These are phyloP conservation scores for Cokeromyces recurvatus DNA, from an alignment of 371 early-diverging fungal species.

Conservation along the genomic window DNA sequence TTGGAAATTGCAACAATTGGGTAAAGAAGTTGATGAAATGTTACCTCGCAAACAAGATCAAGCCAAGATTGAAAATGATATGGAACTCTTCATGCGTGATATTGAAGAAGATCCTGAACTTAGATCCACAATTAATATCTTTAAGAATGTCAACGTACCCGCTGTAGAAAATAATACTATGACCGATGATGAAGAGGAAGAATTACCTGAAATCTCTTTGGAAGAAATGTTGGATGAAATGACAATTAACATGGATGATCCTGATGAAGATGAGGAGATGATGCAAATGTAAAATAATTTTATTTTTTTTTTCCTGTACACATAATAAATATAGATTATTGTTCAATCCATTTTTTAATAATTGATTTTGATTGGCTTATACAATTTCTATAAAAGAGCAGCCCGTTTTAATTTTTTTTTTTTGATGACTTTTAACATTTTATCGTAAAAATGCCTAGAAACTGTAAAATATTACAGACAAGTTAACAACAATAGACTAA, in stretches of 20 bases:
- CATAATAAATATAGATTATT: too few species aligned
- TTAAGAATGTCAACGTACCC: conserved; percentile 54
- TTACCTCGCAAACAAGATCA: conserved; percentile 70
- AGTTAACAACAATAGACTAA: too few species aligned
- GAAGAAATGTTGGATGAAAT: conserved; percentile 91
- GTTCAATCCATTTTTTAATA: too few species aligned
- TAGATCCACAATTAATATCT: conserved; percentile 88
- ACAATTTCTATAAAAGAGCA: too few species aligned
- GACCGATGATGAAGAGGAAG: conserved; percentile 64
- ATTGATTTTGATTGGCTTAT: too few species aligned
- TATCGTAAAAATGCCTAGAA: too few species aligned
- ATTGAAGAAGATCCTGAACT: conserved; percentile 96
- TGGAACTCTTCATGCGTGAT: conserved; percentile 90
- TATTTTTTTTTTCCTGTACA: too few species aligned
- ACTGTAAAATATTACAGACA: too few species aligned
- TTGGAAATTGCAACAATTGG: conserved; percentile 89
- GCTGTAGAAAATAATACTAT: conserved; percentile 42
- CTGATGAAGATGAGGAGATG: conserved; percentile 44
- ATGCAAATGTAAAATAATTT: too few species aligned
- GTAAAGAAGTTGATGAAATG: conserved; percentile 84
- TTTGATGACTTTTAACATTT: too few species aligned
- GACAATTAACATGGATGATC: conserved; percentile 56
- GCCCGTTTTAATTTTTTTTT: too few species aligned
- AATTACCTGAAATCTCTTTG: conserved; percentile 86
- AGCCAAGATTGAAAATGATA: conserved; percentile 73